Percentiles rank a stretch among this genome's conserved stretches.
Conservation (phyloP, 108 stramenopile genomes). For the Skeletonema marinoi region DNA sequence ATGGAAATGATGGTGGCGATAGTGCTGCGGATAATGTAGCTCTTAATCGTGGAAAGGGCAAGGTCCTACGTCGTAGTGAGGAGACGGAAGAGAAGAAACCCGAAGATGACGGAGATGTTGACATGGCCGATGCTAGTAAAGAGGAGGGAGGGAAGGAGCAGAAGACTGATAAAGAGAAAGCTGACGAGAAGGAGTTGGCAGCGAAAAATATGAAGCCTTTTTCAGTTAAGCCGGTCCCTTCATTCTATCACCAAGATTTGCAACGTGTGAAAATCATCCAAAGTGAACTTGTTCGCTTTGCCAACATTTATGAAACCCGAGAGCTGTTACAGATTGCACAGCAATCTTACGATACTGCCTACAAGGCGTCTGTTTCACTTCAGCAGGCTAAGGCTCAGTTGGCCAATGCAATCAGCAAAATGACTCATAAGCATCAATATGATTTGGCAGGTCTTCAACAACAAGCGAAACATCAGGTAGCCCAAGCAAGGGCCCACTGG, state of each 20-base stretch:
- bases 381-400: constrained; percentile 13
- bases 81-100: constrained; percentile 20
- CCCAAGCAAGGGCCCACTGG: constrained; percentile 8
- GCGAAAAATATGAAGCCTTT: constrained; percentile 52
- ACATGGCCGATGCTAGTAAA: constrained; percentile 3
- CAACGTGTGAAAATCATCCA: constrained; percentile 61
- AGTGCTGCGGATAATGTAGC: neutral
- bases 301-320: constrained; percentile 3
- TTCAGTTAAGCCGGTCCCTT: constrained; percentile 68
- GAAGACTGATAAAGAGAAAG: constrained; percentile 21
- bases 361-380: constrained; percentile 29
- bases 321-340: constrained; percentile 11
- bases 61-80: constrained; percentile 27
- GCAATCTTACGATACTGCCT: constrained; percentile 19
- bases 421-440: constrained; percentile 4
- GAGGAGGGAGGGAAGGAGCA: constrained; percentile 9
- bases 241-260: constrained; percentile 74
- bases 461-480: neutral
- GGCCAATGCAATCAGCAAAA: neutral
- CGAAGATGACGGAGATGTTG: constrained; percentile 10
- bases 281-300: constrained; percentile 24
- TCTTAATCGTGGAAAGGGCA: constrained; percentile 19
- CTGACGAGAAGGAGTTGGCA: constrained; percentile 8
- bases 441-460: neutral
- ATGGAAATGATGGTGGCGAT: neutral